A percentile compares a stretch with the other conserved stretches of the same genome.
phyloP scores from a whole-genome alignment of 768 basidiomycete genomes.

The Tulasnella sp. region DNA sequence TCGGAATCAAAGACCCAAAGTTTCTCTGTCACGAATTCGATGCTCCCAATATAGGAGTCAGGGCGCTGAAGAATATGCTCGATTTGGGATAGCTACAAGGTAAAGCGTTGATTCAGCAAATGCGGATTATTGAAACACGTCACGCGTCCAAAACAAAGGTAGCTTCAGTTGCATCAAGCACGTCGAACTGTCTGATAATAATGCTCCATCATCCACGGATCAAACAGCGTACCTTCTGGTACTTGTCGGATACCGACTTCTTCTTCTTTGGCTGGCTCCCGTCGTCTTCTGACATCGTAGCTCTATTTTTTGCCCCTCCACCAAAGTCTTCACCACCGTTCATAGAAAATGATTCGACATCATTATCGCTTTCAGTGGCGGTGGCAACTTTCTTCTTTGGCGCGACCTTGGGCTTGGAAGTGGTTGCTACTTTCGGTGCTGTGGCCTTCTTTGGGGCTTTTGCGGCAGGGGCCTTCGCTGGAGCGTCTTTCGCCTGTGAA shows the following conservation, averaged over 20 bases:
- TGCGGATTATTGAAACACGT: slow-evolving; percentile 6
- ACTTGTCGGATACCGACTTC: slow-evolving; percentile 85
- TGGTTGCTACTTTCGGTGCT: slow-evolving; percentile 31
- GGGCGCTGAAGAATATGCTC: slow-evolving; percentile 90
- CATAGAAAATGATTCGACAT: slow-evolving; percentile 25
- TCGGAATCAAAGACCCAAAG: slow-evolving; percentile 94
- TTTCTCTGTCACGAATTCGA: slow-evolving; percentile 71
- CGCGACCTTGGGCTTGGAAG: slow-evolving; percentile 41
- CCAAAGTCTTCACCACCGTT: slow-evolving; percentile 35
- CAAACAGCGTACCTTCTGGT: slow-evolving; percentile 80
- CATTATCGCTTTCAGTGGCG: slow-evolving; percentile 51
- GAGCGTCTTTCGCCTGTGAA: slow-evolving; percentile 28
- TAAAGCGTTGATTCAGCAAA: background rate
- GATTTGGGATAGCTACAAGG: slow-evolving; percentile 71
- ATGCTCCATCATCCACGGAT: too few species aligned
- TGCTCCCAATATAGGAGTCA: slow-evolving; percentile 93
- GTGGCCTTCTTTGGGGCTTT: slow-evolving; percentile 34
- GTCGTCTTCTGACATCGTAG: slow-evolving; percentile 29
- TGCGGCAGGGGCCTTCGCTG: slow-evolving; percentile 35
- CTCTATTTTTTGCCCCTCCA: slow-evolving; percentile 24
- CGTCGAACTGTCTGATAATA: background rate
- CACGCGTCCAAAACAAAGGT: slow-evolving; percentile 12
- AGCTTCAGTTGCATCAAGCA: background rate
- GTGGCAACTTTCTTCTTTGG: slow-evolving; percentile 50
- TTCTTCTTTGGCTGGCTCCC: slow-evolving; percentile 35